These are phyloP conservation scores for Clonostachys chloroleuca DNA, from an alignment of 2,329 filamentous ascomycete species.

Conservation along the genomic window DNA sequence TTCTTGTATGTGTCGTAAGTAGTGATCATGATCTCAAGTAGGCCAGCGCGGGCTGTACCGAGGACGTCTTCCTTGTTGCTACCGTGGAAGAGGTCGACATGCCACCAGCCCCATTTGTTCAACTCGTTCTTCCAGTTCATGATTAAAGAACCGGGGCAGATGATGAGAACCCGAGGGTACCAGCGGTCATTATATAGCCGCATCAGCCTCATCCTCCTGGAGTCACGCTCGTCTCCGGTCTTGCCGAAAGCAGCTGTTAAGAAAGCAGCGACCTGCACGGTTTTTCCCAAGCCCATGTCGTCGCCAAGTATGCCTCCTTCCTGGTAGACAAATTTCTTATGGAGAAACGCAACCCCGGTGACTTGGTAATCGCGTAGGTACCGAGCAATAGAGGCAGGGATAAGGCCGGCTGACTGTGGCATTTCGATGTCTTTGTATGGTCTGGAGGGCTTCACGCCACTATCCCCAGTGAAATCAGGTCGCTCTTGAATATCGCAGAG, in stretches of 20 bases:
- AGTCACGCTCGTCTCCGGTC: conserved; percentile 81
- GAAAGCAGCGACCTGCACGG: conserved; percentile 92
- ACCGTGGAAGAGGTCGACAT: conserved; percentile 78
- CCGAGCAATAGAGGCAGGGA: conserved; percentile 85
- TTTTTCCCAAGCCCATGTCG: conserved; percentile 97
- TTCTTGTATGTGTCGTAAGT: conserved; percentile 91
- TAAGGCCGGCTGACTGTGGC: conserved; percentile 70
- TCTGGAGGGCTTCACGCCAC: conserved; percentile 59
- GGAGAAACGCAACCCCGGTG: conserved; percentile 78
- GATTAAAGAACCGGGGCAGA: conserved; percentile 86
- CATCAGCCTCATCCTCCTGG: conserved; percentile 83
- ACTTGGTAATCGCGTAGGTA: conserved; percentile 92
- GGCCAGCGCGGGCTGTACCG: conserved; percentile 67
- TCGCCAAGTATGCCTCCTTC: conserved; percentile 88
- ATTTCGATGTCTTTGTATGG: conserved; percentile 73
- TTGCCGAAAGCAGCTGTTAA: conserved; percentile 91
- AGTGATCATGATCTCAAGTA: conserved; percentile 87
- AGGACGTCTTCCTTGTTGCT: conserved; percentile 62
- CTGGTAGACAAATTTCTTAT: conserved; percentile 86
- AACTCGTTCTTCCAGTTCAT: conserved; percentile 90
- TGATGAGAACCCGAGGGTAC: conserved; percentile 75
- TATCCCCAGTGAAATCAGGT: conserved; percentile 57
- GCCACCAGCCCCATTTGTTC: conserved; percentile 93
- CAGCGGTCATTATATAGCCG: conserved; percentile 59
- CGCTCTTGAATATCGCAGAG: conserved; percentile 51